Evolutionary conservation across 768 basidiomycete species (phyloP).

Genomic region (Boletellus ananas): DNA sequence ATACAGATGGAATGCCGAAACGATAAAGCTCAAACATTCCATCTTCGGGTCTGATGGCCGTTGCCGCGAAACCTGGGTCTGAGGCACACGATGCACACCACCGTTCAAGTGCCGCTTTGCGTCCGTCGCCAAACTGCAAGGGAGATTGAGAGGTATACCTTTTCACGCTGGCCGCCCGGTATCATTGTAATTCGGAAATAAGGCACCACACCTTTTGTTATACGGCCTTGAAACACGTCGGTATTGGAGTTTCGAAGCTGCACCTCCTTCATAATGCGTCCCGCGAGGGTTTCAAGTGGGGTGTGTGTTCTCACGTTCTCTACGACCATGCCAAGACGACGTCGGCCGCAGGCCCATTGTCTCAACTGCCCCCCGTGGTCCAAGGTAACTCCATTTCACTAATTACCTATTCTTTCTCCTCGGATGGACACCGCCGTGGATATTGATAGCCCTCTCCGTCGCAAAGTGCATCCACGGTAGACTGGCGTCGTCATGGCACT

Average conservation of each 20-base stretch:
- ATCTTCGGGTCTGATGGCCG: neutral
- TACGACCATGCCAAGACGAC: constrained; percentile 1
- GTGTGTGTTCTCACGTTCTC: neutral
- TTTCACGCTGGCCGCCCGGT: neutral
- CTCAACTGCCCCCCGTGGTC: too few species aligned
- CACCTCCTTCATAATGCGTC: neutral
- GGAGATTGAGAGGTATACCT: neutral
- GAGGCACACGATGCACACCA: neutral
- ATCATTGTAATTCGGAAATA: too few species aligned
- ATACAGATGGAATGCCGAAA: neutral
- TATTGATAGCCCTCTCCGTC: neutral
- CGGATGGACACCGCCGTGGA: neutral
- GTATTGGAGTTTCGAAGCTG: neutral
- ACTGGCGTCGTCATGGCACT: neutral
- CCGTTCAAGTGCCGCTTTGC: too few species aligned
- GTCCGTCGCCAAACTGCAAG: neutral
- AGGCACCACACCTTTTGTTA: too few species aligned
- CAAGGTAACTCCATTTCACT: neutral
- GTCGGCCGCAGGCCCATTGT: too few species aligned
- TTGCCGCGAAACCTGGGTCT: neutral
- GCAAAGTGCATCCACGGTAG: neutral
- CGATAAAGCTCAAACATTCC: neutral
- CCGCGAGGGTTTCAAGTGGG: constrained; percentile 10
- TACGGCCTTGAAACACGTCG: neutral
- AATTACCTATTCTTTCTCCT: neutral